Base-by-base conservation (phyloP, 2,329 filamentous ascomycete species). In the Immersiporthe knoxdaviesiana region DNA sequence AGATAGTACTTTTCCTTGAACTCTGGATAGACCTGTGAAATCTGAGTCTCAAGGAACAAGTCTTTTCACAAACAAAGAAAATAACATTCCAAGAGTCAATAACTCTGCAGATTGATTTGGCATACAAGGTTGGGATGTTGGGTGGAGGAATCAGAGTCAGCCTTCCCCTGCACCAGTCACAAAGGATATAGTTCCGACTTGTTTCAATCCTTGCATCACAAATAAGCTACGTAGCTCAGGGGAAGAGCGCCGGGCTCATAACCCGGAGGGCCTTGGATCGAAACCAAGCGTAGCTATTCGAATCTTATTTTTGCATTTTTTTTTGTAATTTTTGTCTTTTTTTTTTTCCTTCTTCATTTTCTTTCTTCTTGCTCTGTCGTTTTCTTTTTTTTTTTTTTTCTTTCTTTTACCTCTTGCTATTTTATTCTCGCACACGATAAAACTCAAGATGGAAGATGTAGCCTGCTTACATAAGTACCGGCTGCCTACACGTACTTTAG, bases 161-260 rank as follows among this genome's bases (percentile, higher is more conserved):
- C n/a, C n/a, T n/a, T n/a, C n/a, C n/a, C n/a, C n/a, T n/a, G n/a
- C 41, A 18, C 16, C 5, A 1, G 1, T 0, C 7, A 1, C 21
- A 1, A 47, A 7, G 21, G 6, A n/a, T 47, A 47, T 47, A 47
- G 7, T 2, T 7, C 2, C 18, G 8, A n/a, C 7, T 6, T n/a
- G n/a, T n/a, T 47, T 47, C 18, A 47, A 24, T 37, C 14, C 35
- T 24, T 2, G 8, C n/a, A 47, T 21, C n/a, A 21, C 18, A 47
- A 63, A 63, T 24, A 44, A 69, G 68, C 68, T 70, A 67, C 61
- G 63, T 70, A 70, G 68, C 68, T 70, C 68, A 70, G 68, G 68
- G 68, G 68, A 70, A 70, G 68, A 70, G 68, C 69, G 69, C 69
- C 69, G 69, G 69, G 69, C 69, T 71, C 69, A 71, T 71, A 71